A percentile compares a stretch with the other conserved stretches of the same genome.
Evolutionary conservation across 202 grass and related monocot species (phyloP).

Genomic region (Panicum virgatum): DNA sequence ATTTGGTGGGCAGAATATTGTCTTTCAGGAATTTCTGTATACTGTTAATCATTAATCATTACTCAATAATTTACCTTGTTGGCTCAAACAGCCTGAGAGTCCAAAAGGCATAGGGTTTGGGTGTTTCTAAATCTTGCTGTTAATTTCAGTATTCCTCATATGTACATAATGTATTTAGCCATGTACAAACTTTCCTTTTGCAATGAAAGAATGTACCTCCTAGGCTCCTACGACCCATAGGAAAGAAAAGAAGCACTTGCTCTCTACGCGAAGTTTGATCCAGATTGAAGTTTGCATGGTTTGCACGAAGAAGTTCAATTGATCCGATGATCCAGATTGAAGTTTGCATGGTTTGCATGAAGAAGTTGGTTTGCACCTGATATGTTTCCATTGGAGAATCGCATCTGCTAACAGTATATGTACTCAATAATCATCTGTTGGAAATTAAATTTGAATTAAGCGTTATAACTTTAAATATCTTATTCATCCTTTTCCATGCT

Average conservation of each 20-base stretch:
- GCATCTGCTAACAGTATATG: neutral
- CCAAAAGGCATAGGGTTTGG: neutral
- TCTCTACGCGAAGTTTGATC: no score
- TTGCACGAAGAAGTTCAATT: no score
- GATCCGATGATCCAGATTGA: no score
- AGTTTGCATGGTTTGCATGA: no score
- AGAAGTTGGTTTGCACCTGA: no score
- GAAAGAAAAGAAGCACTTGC: neutral
- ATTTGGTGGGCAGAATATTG: no score
- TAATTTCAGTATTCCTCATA: neutral
- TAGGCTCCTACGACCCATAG: neutral
- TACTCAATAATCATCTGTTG: neutral
- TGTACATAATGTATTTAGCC: neutral
- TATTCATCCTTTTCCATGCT: neutral
- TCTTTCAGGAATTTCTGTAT: neutral
- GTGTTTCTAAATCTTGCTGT: constrained; percentile 11
- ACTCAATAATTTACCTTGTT: neutral
- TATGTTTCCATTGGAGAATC: neutral
- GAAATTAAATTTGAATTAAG: neutral
- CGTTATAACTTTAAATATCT: neutral
- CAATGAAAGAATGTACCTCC: neutral
- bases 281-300: no score
- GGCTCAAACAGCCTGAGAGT: neutral
- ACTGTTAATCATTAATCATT: neutral
- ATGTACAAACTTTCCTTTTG: neutral